Evolutionary conservation across 441 rosid species (phyloP).

Genomic region (Populus trichocarpa): DNA sequence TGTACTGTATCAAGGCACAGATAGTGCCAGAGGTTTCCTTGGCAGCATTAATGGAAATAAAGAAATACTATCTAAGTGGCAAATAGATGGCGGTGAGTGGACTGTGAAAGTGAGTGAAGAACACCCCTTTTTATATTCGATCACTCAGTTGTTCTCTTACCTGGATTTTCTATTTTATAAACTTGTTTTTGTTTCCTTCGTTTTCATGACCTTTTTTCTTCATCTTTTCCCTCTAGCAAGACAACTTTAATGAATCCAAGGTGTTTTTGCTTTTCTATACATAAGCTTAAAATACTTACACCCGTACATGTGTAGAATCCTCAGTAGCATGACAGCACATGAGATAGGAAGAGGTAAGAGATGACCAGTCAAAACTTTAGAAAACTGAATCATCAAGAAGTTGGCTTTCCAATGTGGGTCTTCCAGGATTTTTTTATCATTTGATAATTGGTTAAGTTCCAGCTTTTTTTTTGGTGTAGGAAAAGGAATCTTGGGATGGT

Average conservation of each 20-base stretch:
- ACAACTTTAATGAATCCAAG: constrained; percentile 39
- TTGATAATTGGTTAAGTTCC: neutral
- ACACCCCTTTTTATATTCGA: constrained; percentile 12
- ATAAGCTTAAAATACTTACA: constrained; percentile 20
- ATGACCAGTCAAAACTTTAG: constrained; percentile 29
- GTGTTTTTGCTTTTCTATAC: constrained; percentile 26
- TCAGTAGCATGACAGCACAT: constrained; percentile 30
- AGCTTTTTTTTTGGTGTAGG: neutral
- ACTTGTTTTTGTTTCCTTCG: constrained; percentile 11
- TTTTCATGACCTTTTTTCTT: constrained; percentile 7
- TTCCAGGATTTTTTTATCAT: constrained; percentile 8
- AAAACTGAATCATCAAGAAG: neutral
- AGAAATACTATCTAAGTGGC: constrained; percentile 34
- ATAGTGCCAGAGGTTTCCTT: constrained; percentile 48
- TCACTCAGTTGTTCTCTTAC: constrained; percentile 20
- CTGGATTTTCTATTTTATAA: constrained; percentile 19
- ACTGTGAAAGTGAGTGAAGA: constrained; percentile 32
- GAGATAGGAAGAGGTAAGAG: neutral
- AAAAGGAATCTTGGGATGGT: constrained; percentile 15
- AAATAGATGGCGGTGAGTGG: constrained; percentile 36
- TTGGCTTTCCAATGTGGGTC: constrained; percentile 30
- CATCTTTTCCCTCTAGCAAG: constrained; percentile 4
- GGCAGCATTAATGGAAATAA: constrained; percentile 33
- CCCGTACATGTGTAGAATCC: constrained; percentile 20
- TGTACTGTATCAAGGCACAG: constrained; percentile 18